Evolutionary conservation across 768 basidiomycete genomes (phyloP).

Genomic region (Galerina sulciceps): DNA sequence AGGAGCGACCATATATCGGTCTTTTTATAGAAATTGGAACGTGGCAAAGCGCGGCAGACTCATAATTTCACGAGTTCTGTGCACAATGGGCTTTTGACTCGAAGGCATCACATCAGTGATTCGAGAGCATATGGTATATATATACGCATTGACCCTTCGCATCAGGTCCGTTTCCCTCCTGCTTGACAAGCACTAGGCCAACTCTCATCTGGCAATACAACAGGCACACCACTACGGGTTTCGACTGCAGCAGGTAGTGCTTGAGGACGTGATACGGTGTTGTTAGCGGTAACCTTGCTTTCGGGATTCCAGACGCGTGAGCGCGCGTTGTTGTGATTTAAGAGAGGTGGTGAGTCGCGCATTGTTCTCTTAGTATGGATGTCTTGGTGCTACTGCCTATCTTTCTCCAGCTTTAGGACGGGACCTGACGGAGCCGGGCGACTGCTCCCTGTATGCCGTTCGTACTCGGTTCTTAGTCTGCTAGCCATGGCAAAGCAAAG

Average conservation of each 20-base stretch:
- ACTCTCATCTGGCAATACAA: background rate
- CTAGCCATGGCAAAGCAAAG: no score
- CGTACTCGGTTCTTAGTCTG: no score
- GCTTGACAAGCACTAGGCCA: background rate
- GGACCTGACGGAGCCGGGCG: background rate
- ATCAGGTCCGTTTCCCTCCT: background rate
- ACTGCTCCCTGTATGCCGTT: no score
- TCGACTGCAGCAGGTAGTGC: background rate
- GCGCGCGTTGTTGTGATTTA: background rate
- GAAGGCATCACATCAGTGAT: constrained; percentile 2
- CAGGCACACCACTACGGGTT: background rate
- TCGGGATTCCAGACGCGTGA: background rate
- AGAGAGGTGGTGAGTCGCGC: background rate
- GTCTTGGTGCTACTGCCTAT: background rate
- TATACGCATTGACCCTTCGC: background rate
- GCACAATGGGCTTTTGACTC: constrained; percentile 17
- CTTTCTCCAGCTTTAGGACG: background rate
- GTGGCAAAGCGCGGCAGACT: constrained; percentile 10
- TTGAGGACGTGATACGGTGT: background rate
- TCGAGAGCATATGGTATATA: constrained; percentile 3
- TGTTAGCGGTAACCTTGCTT: background rate
- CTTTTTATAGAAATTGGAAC: constrained; percentile 5
- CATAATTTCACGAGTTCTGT: constrained; percentile 1
- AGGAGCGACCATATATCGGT: constrained; percentile 6
- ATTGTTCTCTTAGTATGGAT: constrained; percentile 9